Evolutionary conservation across 2,329 filamentous ascomycete genomes (phyloP).

Genomic region (Aspergillus carbonarius): DNA sequence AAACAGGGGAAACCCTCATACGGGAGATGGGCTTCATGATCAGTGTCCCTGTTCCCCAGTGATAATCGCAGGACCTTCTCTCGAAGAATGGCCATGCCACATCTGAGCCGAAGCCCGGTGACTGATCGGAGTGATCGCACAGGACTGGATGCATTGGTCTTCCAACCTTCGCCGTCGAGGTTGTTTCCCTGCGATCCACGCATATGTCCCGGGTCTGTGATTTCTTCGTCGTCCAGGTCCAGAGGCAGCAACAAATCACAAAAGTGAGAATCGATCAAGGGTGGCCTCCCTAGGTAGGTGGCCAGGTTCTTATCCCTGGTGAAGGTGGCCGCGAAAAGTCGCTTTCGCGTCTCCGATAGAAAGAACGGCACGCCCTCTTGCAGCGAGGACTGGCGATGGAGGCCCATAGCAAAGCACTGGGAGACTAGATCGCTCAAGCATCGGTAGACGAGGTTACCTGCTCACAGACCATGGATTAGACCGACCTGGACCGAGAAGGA

Average conservation of each 20-base stretch:
- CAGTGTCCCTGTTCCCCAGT: background rate
- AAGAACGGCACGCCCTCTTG: constrained; percentile 24
- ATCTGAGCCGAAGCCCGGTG: background rate
- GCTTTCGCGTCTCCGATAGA: constrained; percentile 26
- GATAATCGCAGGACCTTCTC: constrained; percentile 12
- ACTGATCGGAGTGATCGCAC: background rate
- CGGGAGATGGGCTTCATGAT: background rate
- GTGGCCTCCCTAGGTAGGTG: constrained; percentile 31
- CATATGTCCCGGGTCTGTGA: constrained; percentile 12
- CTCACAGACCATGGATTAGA: background rate
- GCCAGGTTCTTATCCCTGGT: constrained; percentile 30
- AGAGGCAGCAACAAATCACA: constrained; percentile 28
- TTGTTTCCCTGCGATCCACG: constrained; percentile 5
- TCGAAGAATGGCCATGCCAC: constrained; percentile 1
- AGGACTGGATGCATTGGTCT: background rate
- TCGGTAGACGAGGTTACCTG: constrained; percentile 2
- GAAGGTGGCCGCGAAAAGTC: constrained; percentile 27
- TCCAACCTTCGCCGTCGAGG: constrained; percentile 13
- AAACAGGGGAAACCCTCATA: background rate
- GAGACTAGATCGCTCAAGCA: background rate
- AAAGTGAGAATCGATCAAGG: constrained; percentile 28
- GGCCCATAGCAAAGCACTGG: background rate
- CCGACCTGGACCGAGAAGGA: background rate
- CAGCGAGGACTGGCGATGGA: background rate
- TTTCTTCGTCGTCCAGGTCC: constrained; percentile 29